Evolutionary conservation across 257 asterid species (phyloP).

Genomic region (Fraxinus pennsylvanica): DNA sequence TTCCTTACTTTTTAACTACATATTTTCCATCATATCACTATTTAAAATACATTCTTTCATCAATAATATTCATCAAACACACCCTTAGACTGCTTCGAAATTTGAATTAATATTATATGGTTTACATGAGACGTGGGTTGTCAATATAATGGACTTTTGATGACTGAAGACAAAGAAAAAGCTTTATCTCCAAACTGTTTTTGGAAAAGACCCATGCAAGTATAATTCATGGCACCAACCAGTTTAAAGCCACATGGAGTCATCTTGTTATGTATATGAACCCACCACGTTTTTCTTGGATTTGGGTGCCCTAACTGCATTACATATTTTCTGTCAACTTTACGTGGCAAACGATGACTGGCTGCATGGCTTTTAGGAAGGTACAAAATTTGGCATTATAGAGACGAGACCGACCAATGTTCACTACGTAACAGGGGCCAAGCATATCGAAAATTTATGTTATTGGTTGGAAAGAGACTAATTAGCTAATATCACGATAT

Average conservation of each 20-base stretch:
- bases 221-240: not conserved
- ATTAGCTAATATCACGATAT: not conserved
- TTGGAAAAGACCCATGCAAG: not conserved
- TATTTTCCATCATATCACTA: too few relatives aligned
- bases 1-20: too few relatives aligned
- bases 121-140: not conserved
- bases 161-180: not conserved
- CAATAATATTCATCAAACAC: too few relatives aligned
- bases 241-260: not conserved
- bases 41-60: too few relatives aligned
- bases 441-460: not conserved
- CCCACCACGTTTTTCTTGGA: not conserved
- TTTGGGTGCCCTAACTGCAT: conserved; percentile 1
- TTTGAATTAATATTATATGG: not conserved
- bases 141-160: too few relatives aligned
- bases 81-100: too few relatives aligned
- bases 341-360: not conserved
- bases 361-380: not conserved
- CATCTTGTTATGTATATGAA: not conserved
- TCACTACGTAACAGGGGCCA: not conserved
- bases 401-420: not conserved
- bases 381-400: not conserved
- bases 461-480: not conserved
- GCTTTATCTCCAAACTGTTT: not conserved
- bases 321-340: not conserved